A percentile compares a stretch with the other conserved stretches of the same genome.
Evolutionary conservation across 768 basidiomycete genomes (phyloP).

Genomic region (Boletellus sp.): DNA sequence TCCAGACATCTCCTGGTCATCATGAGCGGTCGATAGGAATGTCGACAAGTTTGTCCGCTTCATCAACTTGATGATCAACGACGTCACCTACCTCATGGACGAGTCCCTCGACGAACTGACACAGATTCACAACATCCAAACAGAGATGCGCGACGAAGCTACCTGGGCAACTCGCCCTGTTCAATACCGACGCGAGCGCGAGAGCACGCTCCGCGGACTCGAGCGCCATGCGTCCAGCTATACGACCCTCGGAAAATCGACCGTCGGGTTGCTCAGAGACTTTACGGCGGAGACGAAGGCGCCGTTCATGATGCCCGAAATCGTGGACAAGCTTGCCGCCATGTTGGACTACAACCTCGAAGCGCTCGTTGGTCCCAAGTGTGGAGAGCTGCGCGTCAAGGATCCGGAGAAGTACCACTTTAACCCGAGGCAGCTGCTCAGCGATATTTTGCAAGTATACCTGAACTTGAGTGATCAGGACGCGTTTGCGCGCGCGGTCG

Average conservation of each 20-base stretch:
- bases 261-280: slow-evolving; percentile 85
- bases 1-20: not conserved
- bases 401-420: slow-evolving; percentile 89
- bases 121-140: slow-evolving; percentile 84
- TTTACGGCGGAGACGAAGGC: slow-evolving; percentile 89
- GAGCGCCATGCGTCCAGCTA: slow-evolving; percentile 86
- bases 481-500: slow-evolving; percentile 82
- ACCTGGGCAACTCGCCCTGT: slow-evolving; percentile 64
- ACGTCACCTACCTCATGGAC: slow-evolving; percentile 96
- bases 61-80: slow-evolving; percentile 97
- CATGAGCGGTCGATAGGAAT: slow-evolving; percentile 46
- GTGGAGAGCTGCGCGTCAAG: slow-evolving; percentile 78
- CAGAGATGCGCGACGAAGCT: slow-evolving; percentile 73
- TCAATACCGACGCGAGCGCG: slow-evolving; percentile 81
- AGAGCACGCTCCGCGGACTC: slow-evolving; percentile 68
- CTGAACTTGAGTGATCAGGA: slow-evolving; percentile 79
- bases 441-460: slow-evolving; percentile 87
- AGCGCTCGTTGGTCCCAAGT: slow-evolving; percentile 84
- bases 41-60: slow-evolving; percentile 94
- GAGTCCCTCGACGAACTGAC: slow-evolving; percentile 87
- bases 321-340: slow-evolving; percentile 90
- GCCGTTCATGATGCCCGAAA: slow-evolving; percentile 96
- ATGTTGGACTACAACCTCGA: slow-evolving; percentile 96
- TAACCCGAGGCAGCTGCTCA: slow-evolving; percentile 75
- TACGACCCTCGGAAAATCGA: slow-evolving; percentile 80